Evolutionary conservation across 371 early-diverging fungal genomes (phyloP).

Genomic region (Apophysomyces variabilis): DNA sequence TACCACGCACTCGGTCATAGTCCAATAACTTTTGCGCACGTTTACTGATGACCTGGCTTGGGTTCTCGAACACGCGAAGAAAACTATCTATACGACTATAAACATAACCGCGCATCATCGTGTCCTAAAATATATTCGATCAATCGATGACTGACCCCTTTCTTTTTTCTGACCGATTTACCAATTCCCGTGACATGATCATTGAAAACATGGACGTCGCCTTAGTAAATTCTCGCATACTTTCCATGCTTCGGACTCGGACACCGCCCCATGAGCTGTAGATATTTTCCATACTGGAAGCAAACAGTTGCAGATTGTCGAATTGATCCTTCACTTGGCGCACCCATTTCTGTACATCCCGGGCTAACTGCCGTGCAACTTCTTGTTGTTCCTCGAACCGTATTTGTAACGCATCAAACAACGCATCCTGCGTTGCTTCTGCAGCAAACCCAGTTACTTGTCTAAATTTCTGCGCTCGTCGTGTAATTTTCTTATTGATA

Average conservation of each 20-base stretch:
- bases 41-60: constrained; percentile 76
- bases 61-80: constrained; percentile 67
- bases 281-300: constrained; percentile 60
- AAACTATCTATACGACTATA: constrained; percentile 65
- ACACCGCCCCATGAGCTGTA: constrained; percentile 58
- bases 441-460: constrained; percentile 42
- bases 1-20: constrained; percentile 67
- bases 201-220: constrained; percentile 29
- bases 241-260: constrained; percentile 36
- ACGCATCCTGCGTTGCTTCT: constrained; percentile 58
- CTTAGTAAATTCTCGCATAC: constrained; percentile 37
- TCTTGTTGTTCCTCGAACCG: constrained; percentile 67
- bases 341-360: constrained; percentile 63
- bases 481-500: constrained; percentile 73
- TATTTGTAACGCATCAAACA: constrained; percentile 61
- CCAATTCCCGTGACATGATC: constrained; percentile 43
- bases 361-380: constrained; percentile 53
- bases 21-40: constrained; percentile 78
- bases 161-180: constrained; percentile 16
- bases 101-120: constrained; percentile 43
- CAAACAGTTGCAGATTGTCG: constrained; percentile 62
- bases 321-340: constrained; percentile 58
- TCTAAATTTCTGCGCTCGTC: constrained; percentile 45
- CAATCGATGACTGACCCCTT: too few relatives aligned
- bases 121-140: constrained; percentile 14